Conservation (phyloP, 1,284 basidiomycete species). For the Heterobasidion parviporum region DNA sequence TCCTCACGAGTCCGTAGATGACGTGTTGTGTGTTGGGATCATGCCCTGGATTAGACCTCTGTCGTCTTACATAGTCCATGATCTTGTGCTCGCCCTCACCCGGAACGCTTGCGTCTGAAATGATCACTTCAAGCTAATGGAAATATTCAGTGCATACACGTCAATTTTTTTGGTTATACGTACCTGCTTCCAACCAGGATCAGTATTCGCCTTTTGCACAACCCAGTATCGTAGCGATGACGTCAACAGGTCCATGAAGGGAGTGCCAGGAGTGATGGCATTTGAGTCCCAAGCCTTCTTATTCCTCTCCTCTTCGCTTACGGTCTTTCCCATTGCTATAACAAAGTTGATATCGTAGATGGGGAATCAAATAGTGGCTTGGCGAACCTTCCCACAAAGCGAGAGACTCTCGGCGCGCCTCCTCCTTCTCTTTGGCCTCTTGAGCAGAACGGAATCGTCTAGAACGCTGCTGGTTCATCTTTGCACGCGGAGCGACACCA, state of each 20-base stretch:
- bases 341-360: neutral
- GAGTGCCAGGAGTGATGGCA: constrained; percentile 97
- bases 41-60: constrained; percentile 80
- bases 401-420: constrained; percentile 75
- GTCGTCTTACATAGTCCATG: constrained; percentile 96
- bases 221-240: constrained; percentile 94
- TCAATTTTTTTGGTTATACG: constrained; percentile 17
- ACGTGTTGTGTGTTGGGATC: constrained; percentile 96
- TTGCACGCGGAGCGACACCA: constrained; percentile 95
- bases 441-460: constrained; percentile 92
- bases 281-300: constrained; percentile 96
- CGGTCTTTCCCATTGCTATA: constrained; percentile 81
- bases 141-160: constrained; percentile 8
- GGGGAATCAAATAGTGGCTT: neutral
- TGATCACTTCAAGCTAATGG: constrained; percentile 82
- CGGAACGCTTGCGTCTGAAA: constrained; percentile 95
- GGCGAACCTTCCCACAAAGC: constrained; percentile 75
- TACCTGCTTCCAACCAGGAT: constrained; percentile 93
- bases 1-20: constrained; percentile 87
- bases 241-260: constrained; percentile 95
- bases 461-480: constrained; percentile 99
- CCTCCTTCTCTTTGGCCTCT: constrained; percentile 92
- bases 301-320: constrained; percentile 80
- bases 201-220: constrained; percentile 88
- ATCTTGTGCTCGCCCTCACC: constrained; percentile 99